These are phyloP conservation scores for Aphanomyces astaci DNA, from an alignment of 352 stramenopile genomes.

Conservation along the genomic window DNA sequence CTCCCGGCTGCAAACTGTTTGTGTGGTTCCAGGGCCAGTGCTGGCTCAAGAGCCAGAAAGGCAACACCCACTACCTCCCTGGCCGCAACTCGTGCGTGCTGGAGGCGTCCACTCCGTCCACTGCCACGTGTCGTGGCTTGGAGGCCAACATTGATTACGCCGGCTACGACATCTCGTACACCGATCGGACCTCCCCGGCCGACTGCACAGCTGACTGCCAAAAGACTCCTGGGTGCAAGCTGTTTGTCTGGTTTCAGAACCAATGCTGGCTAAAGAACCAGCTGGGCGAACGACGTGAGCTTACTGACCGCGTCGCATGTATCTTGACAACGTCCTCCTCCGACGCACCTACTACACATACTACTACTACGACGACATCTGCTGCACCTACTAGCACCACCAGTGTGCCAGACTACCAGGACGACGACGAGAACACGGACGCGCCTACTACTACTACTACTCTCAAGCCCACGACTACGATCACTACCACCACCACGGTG, in stretches of 20 bases:
- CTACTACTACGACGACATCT: background rate
- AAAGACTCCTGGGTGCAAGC: constrained; percentile 7
- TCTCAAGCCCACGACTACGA: background rate
- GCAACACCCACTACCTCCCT: background rate
- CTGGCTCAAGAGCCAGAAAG: constrained; percentile 11
- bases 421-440: background rate
- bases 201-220: constrained; percentile 9
- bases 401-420: background rate
- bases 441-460: too few relatives aligned
- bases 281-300: background rate
- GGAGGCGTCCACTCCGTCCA: background rate
- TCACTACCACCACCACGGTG: background rate
- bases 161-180: constrained; percentile 25
- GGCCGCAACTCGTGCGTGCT: background rate
- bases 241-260: background rate
- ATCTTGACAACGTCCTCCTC: too few relatives aligned
- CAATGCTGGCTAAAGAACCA: constrained; percentile 16
- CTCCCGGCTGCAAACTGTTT: constrained; percentile 1
- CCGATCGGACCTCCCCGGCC: background rate
- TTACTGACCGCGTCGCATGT: background rate
- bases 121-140: constrained; percentile 1
- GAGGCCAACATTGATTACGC: constrained; percentile 23
- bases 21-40: constrained; percentile 8
- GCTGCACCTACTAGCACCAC: background rate
- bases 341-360: too few relatives aligned